phyloP scores from a whole-genome alignment of 768 basidiomycete species.

The Tricholoma furcatifolium region DNA sequence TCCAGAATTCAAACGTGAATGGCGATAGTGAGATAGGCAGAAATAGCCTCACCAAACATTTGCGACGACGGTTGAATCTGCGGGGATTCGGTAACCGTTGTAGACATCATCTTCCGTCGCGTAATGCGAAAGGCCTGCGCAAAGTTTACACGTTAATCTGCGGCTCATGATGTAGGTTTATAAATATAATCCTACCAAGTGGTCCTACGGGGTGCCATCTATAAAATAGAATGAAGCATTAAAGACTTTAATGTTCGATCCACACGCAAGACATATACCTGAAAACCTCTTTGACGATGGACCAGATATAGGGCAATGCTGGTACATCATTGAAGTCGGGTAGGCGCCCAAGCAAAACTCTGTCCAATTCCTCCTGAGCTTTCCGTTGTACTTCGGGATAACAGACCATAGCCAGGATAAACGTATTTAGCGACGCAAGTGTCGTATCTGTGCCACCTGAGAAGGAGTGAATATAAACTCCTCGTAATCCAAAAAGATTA shows the following conservation, averaged over 20 bases:
- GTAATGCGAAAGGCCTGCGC: constrained; percentile 28
- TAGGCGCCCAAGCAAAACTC: constrained; percentile 26
- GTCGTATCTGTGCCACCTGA: constrained; percentile 17
- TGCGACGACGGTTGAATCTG: constrained; percentile 26
- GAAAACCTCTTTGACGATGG: constrained; percentile 31
- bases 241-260: background rate
- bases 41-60: constrained; percentile 27
- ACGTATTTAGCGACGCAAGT: constrained; percentile 18
- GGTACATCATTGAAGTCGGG: constrained; percentile 29
- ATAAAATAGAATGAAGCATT: background rate
- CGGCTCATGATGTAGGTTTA: no score
- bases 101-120: constrained; percentile 31
- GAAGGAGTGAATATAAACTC: background rate
- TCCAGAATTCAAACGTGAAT: constrained; percentile 11
- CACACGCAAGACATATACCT: background rate
- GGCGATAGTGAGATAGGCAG: constrained; percentile 6
- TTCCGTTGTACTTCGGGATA: constrained; percentile 26
- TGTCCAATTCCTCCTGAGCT: constrained; percentile 27
- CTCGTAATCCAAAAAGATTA: constrained; percentile 4
- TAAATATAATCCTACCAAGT: constrained; percentile 17
- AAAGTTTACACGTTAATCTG: background rate
- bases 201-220: constrained; percentile 25
- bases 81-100: constrained; percentile 33
- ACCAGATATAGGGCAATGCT: constrained; percentile 30
- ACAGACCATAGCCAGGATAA: constrained; percentile 27